Conservation (phyloP, 139 green algal genomes). For the Coccomyxa sp. region DNA sequence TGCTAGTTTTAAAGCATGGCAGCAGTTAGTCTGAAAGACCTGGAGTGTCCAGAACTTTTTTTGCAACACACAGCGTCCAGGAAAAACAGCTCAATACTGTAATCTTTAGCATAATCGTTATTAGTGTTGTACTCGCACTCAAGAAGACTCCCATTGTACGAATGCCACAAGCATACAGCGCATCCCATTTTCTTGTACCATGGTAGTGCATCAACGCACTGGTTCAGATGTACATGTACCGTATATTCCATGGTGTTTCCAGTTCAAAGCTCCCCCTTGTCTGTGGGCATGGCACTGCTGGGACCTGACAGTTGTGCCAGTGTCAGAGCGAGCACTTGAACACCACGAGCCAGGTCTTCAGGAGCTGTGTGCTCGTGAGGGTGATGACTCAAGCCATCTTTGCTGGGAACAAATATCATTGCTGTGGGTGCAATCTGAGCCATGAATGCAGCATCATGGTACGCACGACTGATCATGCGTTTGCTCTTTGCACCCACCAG, state of each 20-base stretch:
- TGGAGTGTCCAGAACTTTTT: too few relatives aligned
- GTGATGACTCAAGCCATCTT: slow-evolving; percentile 64
- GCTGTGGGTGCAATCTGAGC: slow-evolving; percentile 63
- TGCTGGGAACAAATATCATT: slow-evolving; percentile 90
- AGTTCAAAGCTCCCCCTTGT: slow-evolving; percentile 1
- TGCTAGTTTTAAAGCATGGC: too few relatives aligned
- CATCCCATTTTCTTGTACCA: too few relatives aligned
- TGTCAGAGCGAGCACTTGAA: slow-evolving; percentile 58
- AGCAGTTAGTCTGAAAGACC: too few relatives aligned
- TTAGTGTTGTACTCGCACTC: too few relatives aligned
- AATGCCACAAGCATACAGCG: too few relatives aligned
- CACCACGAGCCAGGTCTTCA: slow-evolving; percentile 56
- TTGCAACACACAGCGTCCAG: too few relatives aligned
- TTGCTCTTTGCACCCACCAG: slow-evolving; percentile 46
- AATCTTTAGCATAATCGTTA: too few relatives aligned
- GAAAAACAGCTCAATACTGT: too few relatives aligned
- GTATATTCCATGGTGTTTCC: neutral
- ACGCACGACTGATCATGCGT: slow-evolving; percentile 76
- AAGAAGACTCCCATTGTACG: too few relatives aligned
- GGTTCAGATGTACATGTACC: too few relatives aligned
- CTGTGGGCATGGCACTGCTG: neutral
- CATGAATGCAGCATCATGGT: slow-evolving; percentile 90
- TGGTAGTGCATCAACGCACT: too few relatives aligned
- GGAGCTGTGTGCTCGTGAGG: slow-evolving; percentile 54
- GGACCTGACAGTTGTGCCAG: slow-evolving; percentile 48